Percentiles rank a stretch among this genome's conserved stretches.
phyloP scores from a whole-genome alignment of 345 rosid genomes.

The Hypericum androsaemum region DNA sequence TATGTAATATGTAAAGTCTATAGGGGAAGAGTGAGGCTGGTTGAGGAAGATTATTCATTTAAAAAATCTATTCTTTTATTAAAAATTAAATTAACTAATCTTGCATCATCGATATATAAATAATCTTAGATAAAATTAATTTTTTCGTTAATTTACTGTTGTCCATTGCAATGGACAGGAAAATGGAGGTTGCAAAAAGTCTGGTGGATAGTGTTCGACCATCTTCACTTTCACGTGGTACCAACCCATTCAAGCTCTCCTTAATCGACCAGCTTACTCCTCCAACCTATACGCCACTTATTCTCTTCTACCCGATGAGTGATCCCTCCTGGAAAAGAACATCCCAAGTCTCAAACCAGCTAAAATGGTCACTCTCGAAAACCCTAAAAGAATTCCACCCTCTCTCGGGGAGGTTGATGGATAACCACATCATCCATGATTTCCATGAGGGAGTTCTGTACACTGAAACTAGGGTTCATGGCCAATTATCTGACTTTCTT shows the following conservation, averaged over 20 bases:
- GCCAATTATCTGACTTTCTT: constrained; percentile 3
- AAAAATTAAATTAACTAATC: no score
- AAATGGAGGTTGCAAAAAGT: no score
- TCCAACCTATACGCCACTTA: background rate
- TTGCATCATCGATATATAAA: no score
- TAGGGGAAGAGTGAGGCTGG: no score
- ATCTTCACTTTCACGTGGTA: no score
- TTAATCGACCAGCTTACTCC: background rate
- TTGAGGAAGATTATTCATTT: no score
- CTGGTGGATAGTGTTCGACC: no score
- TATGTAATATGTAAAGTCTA: no score
- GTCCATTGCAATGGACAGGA: no score
- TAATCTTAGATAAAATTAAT: no score
- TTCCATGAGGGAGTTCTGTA: constrained; percentile 7
- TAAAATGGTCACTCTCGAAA: background rate
- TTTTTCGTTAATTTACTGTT: no score
- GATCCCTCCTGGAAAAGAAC: background rate
- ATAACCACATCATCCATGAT: constrained; percentile 1
- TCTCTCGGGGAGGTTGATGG: background rate
- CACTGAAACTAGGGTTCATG: background rate
- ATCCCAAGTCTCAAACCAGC: background rate
- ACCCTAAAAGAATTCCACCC: background rate
- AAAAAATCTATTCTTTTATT: no score
- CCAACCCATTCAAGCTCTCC: background rate
- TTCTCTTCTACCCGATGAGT: background rate